Evolutionary conservation across 306 rosid genomes (phyloP), one percentile per base, ranked within the genome.

Genomic region (Dryas alaskensis): DNA sequence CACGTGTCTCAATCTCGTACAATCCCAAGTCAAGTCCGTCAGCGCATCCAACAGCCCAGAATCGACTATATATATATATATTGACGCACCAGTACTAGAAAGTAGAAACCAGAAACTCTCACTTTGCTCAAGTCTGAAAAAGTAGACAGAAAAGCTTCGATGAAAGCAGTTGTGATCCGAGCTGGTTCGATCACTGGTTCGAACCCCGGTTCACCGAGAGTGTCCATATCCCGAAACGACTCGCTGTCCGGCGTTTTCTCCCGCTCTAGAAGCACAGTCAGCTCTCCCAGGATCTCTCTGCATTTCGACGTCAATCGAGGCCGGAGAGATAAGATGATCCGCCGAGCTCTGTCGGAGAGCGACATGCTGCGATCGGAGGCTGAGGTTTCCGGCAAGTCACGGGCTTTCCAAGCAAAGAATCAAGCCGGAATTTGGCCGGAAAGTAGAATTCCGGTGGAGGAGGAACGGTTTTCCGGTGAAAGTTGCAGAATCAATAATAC

Each of bases 161-260:
- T 88, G 96, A 81, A 54, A 63, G 60, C 88, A 74, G 83, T 78
- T 74, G 87, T 91, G 60, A 60, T 88, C 51, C 83, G 88, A 84
- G 85, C 96, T 81, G 84, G 84, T 7, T 93, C 97, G 3, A 69
- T 80, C 1, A 86, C 96, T 81, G 84, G 84, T 7, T 93, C 97
- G 3, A 69, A 50, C 2, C 10, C 80, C 51, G 77, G 77, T 67
- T 84, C 87, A 8, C 80, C 83, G 0, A 81, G 72, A 11, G 43
- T 70, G 47, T 60, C 82, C 22, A 67, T 87, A 40, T n/a, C 82
- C 8, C 81, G 84, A 49, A 76, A 39, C 12, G 50, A 81, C 31
- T 84, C 96, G 4, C 5, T 86, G 22, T 5, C 81, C 72, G 55
- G 76, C 72, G 54, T 64, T 14, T 72, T 65, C 65, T 53, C 80